These are phyloP conservation scores for Malus hybrid DNA, from an alignment of 331 rosid genomes.

Conservation along the genomic window DNA sequence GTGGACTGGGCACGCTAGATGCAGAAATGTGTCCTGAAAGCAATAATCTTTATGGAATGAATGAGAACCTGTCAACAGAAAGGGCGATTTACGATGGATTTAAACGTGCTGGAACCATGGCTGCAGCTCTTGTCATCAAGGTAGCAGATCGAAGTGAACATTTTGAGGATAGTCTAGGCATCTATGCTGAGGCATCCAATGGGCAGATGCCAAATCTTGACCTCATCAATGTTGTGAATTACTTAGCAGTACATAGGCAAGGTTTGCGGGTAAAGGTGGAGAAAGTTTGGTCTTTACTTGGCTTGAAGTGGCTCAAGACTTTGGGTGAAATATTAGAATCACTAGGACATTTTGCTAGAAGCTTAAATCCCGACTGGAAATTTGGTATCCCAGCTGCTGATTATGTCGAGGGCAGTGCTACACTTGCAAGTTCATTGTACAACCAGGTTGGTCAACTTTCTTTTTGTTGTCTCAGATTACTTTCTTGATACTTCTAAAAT, in stretches of 20 bases:
- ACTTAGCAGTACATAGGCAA: constrained; percentile 76
- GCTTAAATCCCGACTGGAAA: constrained; percentile 68
- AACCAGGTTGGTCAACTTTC: constrained; percentile 50
- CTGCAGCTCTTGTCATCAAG: constrained; percentile 86
- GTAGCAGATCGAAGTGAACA: constrained; percentile 48
- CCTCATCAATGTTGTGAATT: constrained; percentile 82
- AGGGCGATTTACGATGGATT: constrained; percentile 42
- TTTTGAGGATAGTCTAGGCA: constrained; percentile 61
- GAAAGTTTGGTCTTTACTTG: constrained; percentile 56
- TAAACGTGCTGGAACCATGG: constrained; percentile 92
- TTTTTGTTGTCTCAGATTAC: background rate
- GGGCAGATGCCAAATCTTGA: constrained; percentile 99
- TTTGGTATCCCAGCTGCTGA: constrained; percentile 86
- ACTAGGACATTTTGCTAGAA: constrained; percentile 49
- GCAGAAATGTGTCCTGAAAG: constrained; percentile 46
- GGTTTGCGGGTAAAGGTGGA: constrained; percentile 69
- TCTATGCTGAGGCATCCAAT: constrained; percentile 87
- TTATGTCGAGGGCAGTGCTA: constrained; percentile 81
- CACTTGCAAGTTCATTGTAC: constrained; percentile 91
- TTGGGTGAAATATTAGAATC: constrained; percentile 66
- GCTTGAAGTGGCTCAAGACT: constrained; percentile 58
- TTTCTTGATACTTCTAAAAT: background rate
- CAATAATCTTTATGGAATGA: constrained; percentile 20
- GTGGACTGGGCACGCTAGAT: constrained; percentile 13
- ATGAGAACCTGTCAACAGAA: constrained; percentile 27